phyloP scores from a whole-genome alignment of 2,329 filamentous ascomycete species.

The Aspergillus fischeri region DNA sequence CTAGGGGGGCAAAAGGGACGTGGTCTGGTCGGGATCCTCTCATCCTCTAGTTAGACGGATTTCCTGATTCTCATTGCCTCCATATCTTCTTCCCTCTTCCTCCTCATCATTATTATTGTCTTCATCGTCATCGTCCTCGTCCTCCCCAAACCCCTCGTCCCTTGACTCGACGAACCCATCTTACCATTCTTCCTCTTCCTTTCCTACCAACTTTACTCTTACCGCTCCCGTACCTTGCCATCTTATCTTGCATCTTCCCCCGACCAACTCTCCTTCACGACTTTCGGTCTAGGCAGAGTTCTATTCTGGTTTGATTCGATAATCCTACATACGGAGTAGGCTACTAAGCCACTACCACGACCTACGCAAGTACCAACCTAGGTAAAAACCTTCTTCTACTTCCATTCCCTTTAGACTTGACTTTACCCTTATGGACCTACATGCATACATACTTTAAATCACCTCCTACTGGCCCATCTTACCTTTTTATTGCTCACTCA shows the following conservation, averaged over 20 bases:
- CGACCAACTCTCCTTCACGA: background rate
- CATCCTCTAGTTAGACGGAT: constrained; percentile 17
- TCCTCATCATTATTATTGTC: constrained; percentile 14
- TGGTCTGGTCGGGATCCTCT: constrained; percentile 30
- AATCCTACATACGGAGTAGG: background rate
- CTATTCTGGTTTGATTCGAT: background rate
- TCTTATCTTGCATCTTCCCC: background rate
- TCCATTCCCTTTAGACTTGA: constrained; percentile 2
- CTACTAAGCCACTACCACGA: background rate
- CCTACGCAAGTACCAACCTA: background rate
- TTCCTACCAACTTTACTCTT: constrained; percentile 5
- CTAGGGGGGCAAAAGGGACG: constrained; percentile 31
- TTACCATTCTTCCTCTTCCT: constrained; percentile 14
- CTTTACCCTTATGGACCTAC: background rate
- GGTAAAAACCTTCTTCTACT: background rate
- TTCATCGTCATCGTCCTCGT: constrained; percentile 7
- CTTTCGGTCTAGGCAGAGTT: background rate
- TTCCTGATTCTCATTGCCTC: constrained; percentile 23
- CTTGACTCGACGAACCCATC: constrained; percentile 7
- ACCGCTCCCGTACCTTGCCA: background rate
- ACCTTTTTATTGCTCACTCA: background rate
- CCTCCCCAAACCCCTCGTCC: constrained; percentile 8
- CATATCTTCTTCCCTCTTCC: constrained; percentile 15
- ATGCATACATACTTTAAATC: background rate
- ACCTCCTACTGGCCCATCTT: constrained; percentile 1